Evolutionary conservation across 768 basidiomycete species (phyloP).

Genomic region (Coprinopsis cinerea): DNA sequence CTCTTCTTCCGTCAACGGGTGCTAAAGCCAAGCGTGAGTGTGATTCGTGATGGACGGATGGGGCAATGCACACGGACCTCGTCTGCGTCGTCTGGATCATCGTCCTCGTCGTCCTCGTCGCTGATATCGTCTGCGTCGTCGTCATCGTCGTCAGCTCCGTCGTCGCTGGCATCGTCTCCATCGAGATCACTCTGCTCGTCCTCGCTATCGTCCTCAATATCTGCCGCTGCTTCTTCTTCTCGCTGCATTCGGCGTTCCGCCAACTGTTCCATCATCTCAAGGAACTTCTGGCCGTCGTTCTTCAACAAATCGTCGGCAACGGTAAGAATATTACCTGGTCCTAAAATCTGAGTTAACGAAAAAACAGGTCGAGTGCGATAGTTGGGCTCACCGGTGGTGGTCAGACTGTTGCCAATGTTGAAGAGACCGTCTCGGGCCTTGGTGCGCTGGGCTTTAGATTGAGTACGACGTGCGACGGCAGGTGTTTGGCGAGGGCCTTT

Average conservation of each 20-base stretch:
- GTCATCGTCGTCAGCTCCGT: constrained; percentile 55
- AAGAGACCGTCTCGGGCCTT: constrained; percentile 61
- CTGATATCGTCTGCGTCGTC: constrained; percentile 64
- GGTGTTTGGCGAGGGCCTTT: constrained; percentile 22
- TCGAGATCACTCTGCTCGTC: constrained; percentile 40
- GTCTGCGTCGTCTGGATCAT: constrained; percentile 30
- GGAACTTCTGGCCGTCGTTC: constrained; percentile 97
- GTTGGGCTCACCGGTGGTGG: constrained; percentile 61
- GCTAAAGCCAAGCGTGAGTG: constrained; percentile 3
- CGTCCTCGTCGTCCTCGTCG: constrained; percentile 57
- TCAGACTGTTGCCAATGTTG: constrained; percentile 75
- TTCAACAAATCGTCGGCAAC: constrained; percentile 98
- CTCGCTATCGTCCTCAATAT: constrained; percentile 43
- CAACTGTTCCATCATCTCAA: constrained; percentile 99
- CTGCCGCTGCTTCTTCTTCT: constrained; percentile 57
- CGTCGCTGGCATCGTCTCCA: constrained; percentile 56
- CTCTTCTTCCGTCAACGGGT: constrained; percentile 82
- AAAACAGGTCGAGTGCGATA: constrained; percentile 13
- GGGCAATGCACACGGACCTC: constrained; percentile 14
- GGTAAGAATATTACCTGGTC: constrained; percentile 91
- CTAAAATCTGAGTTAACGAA: constrained; percentile 28
- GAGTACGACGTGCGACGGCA: neutral
- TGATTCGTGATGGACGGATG: constrained; percentile 5
- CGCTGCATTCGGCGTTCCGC: constrained; percentile 91
- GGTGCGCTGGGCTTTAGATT: constrained; percentile 28